Conservation (phyloP, 192 early-diverging fungal species). For the Obelidium mucronatum region DNA sequence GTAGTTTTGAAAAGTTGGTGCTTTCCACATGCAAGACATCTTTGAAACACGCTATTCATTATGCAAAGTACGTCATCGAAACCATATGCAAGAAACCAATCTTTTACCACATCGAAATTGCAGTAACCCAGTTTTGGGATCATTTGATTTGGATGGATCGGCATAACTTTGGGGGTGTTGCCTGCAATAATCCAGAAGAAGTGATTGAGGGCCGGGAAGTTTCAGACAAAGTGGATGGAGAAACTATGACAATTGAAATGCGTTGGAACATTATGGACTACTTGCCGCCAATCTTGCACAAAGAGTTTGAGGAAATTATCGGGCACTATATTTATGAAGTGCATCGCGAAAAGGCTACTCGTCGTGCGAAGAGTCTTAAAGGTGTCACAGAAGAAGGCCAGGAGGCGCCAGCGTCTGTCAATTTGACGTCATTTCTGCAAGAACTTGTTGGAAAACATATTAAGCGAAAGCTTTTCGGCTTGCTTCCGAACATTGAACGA, state of each 20-base stretch:
- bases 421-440: constrained; percentile 38
- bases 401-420: neutral
- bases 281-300: constrained; percentile 77
- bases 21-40: constrained; percentile 81
- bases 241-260: constrained; percentile 59
- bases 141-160: constrained; percentile 92
- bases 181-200: constrained; percentile 37
- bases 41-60: constrained; percentile 74
- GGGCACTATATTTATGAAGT: constrained; percentile 61
- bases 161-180: constrained; percentile 81
- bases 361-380: neutral
- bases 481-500: constrained; percentile 65
- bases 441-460: constrained; percentile 40
- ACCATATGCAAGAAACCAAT: constrained; percentile 75
- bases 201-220: constrained; percentile 14
- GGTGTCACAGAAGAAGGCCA: neutral
- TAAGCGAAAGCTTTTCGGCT: constrained; percentile 70
- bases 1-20: constrained; percentile 82
- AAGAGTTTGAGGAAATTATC: constrained; percentile 71
- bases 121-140: constrained; percentile 77
- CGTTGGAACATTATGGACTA: constrained; percentile 93
- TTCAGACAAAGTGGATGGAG: constrained; percentile 24
- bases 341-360: constrained; percentile 46
- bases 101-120: constrained; percentile 78
- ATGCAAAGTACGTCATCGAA: constrained; percentile 74